phyloP scores from a whole-genome alignment of 2,329 filamentous ascomycete genomes.

The Ophiognomonia clavigignenti-juglandacearum region DNA sequence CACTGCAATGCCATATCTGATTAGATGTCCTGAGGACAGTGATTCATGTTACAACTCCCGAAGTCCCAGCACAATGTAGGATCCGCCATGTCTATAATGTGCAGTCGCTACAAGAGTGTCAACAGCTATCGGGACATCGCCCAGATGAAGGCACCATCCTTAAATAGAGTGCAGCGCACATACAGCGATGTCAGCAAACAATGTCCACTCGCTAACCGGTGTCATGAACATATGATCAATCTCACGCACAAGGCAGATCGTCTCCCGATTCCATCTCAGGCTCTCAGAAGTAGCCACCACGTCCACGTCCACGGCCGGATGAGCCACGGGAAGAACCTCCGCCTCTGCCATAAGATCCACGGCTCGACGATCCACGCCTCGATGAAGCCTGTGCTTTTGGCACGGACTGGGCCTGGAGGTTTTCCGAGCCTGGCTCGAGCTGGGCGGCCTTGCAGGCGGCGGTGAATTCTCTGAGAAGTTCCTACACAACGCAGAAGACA shows the following conservation, averaged over 20 bases:
- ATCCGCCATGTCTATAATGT: too few species aligned
- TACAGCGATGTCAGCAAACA: not conserved
- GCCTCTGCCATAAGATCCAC: not conserved
- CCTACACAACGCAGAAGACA: not conserved
- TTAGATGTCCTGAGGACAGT: too few species aligned
- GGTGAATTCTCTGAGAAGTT: constrained; percentile 10
- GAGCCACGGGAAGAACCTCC: not conserved
- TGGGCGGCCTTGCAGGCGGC: constrained; percentile 5
- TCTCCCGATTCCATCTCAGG: not conserved
- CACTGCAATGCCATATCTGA: too few species aligned
- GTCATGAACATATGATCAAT: not conserved
- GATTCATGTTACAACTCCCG: too few species aligned
- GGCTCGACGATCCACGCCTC: not conserved
- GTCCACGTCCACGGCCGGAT: not conserved
- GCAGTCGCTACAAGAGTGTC: too few species aligned
- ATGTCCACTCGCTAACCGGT: not conserved
- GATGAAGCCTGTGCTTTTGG: not conserved
- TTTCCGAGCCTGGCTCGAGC: not conserved
- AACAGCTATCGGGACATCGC: too few species aligned
- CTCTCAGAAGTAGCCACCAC: not conserved
- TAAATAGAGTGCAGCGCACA: too few species aligned
- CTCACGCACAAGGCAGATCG: not conserved
- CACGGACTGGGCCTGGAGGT: not conserved
- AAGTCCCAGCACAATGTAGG: too few species aligned
- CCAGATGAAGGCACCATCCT: too few species aligned